Percentiles rank a stretch among this genome's conserved stretches.
phyloP scores from a whole-genome alignment of 352 stramenopile species.

The Globisporangium radiosum region DNA sequence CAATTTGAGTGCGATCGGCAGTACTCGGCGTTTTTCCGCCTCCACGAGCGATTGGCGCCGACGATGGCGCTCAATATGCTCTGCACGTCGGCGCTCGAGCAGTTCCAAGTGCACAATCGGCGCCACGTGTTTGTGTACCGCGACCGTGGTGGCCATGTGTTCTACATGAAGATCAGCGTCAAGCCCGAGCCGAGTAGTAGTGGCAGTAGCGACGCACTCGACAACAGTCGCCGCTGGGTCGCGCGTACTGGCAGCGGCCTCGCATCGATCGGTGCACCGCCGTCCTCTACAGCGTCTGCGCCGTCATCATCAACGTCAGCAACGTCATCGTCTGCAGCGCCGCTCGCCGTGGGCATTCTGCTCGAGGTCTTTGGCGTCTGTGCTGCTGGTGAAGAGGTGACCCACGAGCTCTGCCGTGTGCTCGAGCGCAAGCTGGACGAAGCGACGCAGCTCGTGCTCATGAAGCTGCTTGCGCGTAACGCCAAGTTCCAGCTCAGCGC shows the following conservation, averaged over 20 bases:
- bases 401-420: conserved; percentile 69
- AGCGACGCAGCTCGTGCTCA: conserved; percentile 76
- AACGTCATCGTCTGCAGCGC: neutral
- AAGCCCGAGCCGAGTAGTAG: conserved; percentile 17
- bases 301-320: neutral
- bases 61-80: conserved; percentile 79
- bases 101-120: conserved; percentile 88
- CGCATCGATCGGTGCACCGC: neutral
- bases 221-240: conserved; percentile 11
- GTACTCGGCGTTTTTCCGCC: conserved; percentile 71
- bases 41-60: conserved; percentile 73
- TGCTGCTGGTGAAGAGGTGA: conserved; percentile 74
- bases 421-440: conserved; percentile 86
- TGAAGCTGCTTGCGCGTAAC: conserved; percentile 83
- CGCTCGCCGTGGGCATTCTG: conserved; percentile 36
- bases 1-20: conserved; percentile 83
- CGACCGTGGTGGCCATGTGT: conserved; percentile 78
- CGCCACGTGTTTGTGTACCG: conserved; percentile 85
- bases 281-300: neutral
- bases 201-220: conserved; percentile 1
- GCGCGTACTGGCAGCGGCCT: conserved; percentile 8
- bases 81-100: conserved; percentile 78
- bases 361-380: conserved; percentile 84
- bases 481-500: conserved; percentile 78
- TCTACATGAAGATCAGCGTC: conserved; percentile 87